Base-by-base conservation (phyloP, 2,329 filamentous ascomycete genomes). In the Ascomycota sp. region DNA sequence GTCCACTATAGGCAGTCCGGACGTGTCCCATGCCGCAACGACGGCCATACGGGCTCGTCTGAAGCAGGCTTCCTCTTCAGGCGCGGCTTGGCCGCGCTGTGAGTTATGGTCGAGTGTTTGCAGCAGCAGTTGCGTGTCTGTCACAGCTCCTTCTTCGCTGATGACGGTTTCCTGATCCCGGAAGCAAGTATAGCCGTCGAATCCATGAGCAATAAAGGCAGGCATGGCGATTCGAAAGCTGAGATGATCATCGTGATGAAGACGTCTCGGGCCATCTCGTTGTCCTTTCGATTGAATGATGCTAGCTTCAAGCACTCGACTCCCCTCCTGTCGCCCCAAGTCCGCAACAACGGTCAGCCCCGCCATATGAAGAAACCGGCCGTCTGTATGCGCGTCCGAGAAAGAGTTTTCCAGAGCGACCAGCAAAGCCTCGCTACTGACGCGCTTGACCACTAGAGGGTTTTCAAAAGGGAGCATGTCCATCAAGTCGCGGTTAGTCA, bases 391-490 rank as follows among this genome's bases (percentile, higher is more conserved):
- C 21, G 39, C 42, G 30, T 47, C 44, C 6, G 40, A 41, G n/a
- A 47, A 32, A 6, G 44, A 44, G 32, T 45, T 47, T 28, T 45
- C 42, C 3, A 47, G 34, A 0, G 44, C 43, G 9, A 35, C 29
- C 11, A 29, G 26, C 8, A 47, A 33, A 6, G 37, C 32, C 10
- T 13, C 13, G 9, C 44, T 40, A n/a, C 21, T 35, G 16, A 46
- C 34, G 9, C 36, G 34, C 12, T 43, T 46, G 7, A 47, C 41
- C 9, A 47, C 28, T 12, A 47, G 35, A 6, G 41, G 25, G 25
- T 47, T 47, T 27, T 41, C 39, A 32, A 46, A 47, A 2, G 44
- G 44, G n/a, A 36, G 33, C 11, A 47, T 43, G 21, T 46, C 42
- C 30, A 47, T 45, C 2, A 43, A 38, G 31, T 47, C 44, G 13